A percentile compares a stretch with the other conserved stretches of the same genome.
Evolutionary conservation across 2,329 filamentous ascomycete genomes (phyloP).

Genomic region (Claviceps lovelessii): DNA sequence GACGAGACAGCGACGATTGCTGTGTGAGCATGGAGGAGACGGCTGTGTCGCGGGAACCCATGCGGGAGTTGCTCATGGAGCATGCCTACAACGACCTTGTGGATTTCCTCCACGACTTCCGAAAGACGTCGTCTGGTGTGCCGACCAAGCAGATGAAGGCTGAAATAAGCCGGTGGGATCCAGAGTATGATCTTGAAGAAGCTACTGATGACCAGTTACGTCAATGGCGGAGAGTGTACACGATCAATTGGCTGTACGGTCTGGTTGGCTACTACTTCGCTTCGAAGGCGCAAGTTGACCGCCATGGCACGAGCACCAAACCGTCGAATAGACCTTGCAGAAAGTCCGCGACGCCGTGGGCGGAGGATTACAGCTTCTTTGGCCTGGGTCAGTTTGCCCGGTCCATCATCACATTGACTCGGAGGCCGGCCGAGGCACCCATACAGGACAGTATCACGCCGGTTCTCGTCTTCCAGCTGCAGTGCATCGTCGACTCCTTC

Average conservation of each 20-base stretch:
- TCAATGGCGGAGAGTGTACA: slow-evolving; percentile 32
- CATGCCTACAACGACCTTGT: slow-evolving; percentile 27
- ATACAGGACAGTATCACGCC: slow-evolving; percentile 27
- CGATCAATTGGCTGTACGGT: slow-evolving; percentile 38
- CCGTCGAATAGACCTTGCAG: neutral
- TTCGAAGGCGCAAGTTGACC: neutral
- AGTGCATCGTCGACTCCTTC: slow-evolving; percentile 35
- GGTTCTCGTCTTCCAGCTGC: slow-evolving; percentile 34
- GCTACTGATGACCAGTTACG: slow-evolving; percentile 25
- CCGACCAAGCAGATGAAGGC: slow-evolving; percentile 29
- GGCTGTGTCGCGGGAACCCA: slow-evolving; percentile 15
- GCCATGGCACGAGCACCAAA: neutral
- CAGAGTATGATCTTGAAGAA: slow-evolving; percentile 21
- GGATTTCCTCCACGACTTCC: slow-evolving; percentile 32
- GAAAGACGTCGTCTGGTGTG: slow-evolving; percentile 28
- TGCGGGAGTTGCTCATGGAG: slow-evolving; percentile 29
- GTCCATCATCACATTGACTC: slow-evolving; percentile 28
- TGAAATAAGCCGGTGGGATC: slow-evolving; percentile 27
- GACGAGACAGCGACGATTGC: neutral
- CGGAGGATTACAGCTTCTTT: slow-evolving; percentile 20
- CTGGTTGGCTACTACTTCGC: slow-evolving; percentile 31
- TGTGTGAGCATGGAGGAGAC: neutral
- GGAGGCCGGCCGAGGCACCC: slow-evolving; percentile 26
- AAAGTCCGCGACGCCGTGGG: slow-evolving; percentile 10
- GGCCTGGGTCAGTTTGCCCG: slow-evolving; percentile 32